phyloP scores from a whole-genome alignment of 2,329 filamentous ascomycete species.

The Colletotrichum sublineola region DNA sequence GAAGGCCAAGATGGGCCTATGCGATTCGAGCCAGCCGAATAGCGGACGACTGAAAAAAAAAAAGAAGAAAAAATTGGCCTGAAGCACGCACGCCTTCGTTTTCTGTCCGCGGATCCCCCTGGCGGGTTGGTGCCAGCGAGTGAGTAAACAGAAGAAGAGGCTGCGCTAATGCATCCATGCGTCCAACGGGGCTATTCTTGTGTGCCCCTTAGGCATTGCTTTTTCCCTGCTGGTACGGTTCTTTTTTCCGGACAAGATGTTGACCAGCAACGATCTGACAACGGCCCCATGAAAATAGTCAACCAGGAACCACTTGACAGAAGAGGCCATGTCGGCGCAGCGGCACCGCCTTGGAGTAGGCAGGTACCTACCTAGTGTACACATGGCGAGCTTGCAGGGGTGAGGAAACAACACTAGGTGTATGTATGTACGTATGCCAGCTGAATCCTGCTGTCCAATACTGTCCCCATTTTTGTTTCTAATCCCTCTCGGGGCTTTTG shows the following conservation, averaged over 20 bases:
- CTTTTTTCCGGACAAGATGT: conserved; percentile 23
- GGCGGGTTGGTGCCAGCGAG: conserved; percentile 6
- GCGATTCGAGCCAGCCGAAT: background rate
- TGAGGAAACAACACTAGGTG: background rate
- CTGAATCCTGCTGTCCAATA: conserved; percentile 16
- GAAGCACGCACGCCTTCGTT: conserved; percentile 7
- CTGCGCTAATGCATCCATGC: conserved; percentile 20
- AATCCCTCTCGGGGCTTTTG: conserved; percentile 39
- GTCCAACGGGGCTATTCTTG: conserved; percentile 27
- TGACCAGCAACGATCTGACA: background rate
- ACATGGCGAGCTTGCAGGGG: conserved; percentile 2
- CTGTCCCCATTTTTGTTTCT: conserved; percentile 16
- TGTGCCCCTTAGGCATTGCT: conserved; percentile 16
- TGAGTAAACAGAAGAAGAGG: conserved; percentile 6
- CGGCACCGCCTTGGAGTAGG: conserved; percentile 7
- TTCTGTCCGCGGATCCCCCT: conserved; percentile 1
- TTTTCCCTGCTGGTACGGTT: conserved; percentile 29
- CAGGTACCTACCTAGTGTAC: too few relatives aligned
- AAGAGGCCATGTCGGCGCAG: conserved; percentile 6
- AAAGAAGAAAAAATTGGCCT: background rate
- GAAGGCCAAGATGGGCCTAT: conserved; percentile 9
- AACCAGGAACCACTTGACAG: conserved; percentile 3
- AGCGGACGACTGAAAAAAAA: background rate
- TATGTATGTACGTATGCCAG: background rate
- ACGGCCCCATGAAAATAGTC: conserved; percentile 22